A percentile compares a stretch with the other conserved stretches of the same genome.
These are phyloP conservation scores for Pseudonitzschia delicatissima DNA, from an alignment of 108 stramenopile species.

Conservation along the genomic window DNA sequence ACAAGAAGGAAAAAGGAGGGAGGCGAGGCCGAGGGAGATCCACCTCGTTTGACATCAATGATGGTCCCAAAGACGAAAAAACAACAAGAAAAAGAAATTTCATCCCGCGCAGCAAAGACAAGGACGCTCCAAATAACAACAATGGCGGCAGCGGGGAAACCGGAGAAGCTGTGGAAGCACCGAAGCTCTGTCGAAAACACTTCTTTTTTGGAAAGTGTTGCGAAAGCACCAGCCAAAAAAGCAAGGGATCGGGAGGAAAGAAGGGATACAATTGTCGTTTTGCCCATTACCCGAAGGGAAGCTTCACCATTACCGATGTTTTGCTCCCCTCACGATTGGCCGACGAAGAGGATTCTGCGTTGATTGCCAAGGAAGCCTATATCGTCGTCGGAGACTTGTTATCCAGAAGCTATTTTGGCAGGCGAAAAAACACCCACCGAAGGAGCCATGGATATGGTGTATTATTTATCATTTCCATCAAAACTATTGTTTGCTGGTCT, in stretches of 20 bases:
- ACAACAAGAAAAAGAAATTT: slow-evolving; percentile 15
- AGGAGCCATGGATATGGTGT: slow-evolving; percentile 42
- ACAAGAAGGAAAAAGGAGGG: slow-evolving; percentile 13
- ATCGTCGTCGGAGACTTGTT: not conserved
- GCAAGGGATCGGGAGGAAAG: slow-evolving; percentile 1
- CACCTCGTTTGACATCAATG: slow-evolving; percentile 1
- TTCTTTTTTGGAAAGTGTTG: slow-evolving; percentile 22
- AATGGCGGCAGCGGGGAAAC: not conserved
- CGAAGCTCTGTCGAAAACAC: slow-evolving; percentile 12
- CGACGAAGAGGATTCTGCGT: not conserved
- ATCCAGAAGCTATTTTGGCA: not conserved
- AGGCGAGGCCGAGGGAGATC: not conserved
- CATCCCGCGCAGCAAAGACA: slow-evolving; percentile 32
- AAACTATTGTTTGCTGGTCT: not conserved
- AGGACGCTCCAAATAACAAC: not conserved
- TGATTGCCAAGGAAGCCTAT: not conserved
- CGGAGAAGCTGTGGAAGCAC: not conserved
- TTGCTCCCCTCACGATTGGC: not conserved
- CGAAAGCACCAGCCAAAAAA: not conserved
- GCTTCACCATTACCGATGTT: slow-evolving; percentile 11
- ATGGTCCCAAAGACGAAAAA: not conserved
- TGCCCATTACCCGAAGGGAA: slow-evolving; percentile 5
- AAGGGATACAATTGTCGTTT: slow-evolving; percentile 8
- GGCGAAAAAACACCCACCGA: not conserved
- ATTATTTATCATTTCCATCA: slow-evolving; percentile 16